Evolutionary conservation across 2,329 filamentous ascomycete species (phyloP).

Genomic region (Xylariaceae sp.): DNA sequence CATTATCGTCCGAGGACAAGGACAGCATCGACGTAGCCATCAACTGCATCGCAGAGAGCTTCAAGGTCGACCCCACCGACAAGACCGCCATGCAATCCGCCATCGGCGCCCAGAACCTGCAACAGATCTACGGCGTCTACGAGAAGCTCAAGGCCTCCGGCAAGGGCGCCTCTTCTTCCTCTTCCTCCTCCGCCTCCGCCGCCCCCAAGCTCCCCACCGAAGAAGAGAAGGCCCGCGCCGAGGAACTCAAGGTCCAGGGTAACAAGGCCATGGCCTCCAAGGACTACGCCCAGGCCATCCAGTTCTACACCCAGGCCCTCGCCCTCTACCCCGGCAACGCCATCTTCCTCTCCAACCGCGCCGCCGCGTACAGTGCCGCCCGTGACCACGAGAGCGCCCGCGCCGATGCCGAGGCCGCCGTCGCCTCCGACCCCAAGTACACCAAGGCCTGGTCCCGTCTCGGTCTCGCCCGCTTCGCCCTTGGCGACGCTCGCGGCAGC

Average conservation of each 20-base stretch:
- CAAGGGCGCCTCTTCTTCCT: slow-evolving; percentile 28
- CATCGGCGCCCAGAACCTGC: slow-evolving; percentile 78
- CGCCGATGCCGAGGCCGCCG: slow-evolving; percentile 85
- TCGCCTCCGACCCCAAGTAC: slow-evolving; percentile 82
- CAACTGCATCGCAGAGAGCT: slow-evolving; percentile 91
- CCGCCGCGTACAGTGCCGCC: slow-evolving; percentile 82
- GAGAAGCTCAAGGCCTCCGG: slow-evolving; percentile 74
- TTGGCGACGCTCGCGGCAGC: slow-evolving; percentile 82
- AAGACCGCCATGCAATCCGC: slow-evolving; percentile 67
- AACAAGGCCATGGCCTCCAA: slow-evolving; percentile 95
- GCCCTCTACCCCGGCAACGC: slow-evolving; percentile 77
- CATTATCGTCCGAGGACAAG: slow-evolving; percentile 77
- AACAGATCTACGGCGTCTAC: slow-evolving; percentile 91
- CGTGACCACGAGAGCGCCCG: slow-evolving; percentile 79
- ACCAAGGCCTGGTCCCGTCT: slow-evolving; percentile 96
- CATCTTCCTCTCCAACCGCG: slow-evolving; percentile 96
- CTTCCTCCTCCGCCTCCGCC: slow-evolving; percentile 33
- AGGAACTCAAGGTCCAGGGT: slow-evolving; percentile 81
- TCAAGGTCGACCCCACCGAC: slow-evolving; percentile 86
- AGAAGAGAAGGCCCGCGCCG: slow-evolving; percentile 71
- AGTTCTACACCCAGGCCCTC: slow-evolving; percentile 83
- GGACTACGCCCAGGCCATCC: slow-evolving; percentile 78
- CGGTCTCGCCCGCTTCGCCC: slow-evolving; percentile 83
- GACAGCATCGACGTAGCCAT: slow-evolving; percentile 92
- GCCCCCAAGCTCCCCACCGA: slow-evolving; percentile 38